Conservation (phyloP, 2,329 filamentous ascomycete genomes). For the Xylaria digitata region DNA sequence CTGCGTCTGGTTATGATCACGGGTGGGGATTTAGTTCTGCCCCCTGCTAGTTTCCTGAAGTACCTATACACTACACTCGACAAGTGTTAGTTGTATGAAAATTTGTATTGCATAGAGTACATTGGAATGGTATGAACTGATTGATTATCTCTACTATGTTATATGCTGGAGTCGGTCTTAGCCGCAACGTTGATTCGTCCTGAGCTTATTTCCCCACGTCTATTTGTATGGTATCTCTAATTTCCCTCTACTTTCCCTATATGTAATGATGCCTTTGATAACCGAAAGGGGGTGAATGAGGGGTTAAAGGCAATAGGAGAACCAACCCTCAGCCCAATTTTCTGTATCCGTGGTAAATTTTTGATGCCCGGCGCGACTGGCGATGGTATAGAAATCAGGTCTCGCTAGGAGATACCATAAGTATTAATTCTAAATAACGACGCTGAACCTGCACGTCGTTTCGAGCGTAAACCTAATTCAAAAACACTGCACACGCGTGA, state of each 20-base stretch:
- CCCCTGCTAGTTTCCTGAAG: constrained; percentile 26
- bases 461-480: constrained; percentile 12
- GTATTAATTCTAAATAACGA: constrained; percentile 26
- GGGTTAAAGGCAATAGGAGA: constrained; percentile 10
- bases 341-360: constrained; percentile 25
- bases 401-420: constrained; percentile 19
- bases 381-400: constrained; percentile 7
- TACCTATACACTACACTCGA: constrained; percentile 30
- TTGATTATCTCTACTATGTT: constrained; percentile 26
- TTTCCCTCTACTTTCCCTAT: constrained; percentile 25
- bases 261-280: constrained; percentile 7
- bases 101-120: background rate
- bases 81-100: constrained; percentile 7
- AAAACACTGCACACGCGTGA: constrained; percentile 17
- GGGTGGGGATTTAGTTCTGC: constrained; percentile 25
- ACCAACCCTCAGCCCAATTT: constrained; percentile 9
- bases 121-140: constrained; percentile 19
- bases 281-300: background rate
- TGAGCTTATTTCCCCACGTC: constrained; percentile 19
- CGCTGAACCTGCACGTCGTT: constrained; percentile 28
- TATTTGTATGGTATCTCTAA: constrained; percentile 34
- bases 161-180: constrained; percentile 19
- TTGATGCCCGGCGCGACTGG: constrained; percentile 7
- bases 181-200: constrained; percentile 13
- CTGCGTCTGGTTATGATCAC: constrained; percentile 24